A percentile compares a stretch with the other conserved stretches of the same genome.
phyloP scores from a whole-genome alignment of 2,329 filamentous ascomycete genomes.

The Aspergillus sp. region DNA sequence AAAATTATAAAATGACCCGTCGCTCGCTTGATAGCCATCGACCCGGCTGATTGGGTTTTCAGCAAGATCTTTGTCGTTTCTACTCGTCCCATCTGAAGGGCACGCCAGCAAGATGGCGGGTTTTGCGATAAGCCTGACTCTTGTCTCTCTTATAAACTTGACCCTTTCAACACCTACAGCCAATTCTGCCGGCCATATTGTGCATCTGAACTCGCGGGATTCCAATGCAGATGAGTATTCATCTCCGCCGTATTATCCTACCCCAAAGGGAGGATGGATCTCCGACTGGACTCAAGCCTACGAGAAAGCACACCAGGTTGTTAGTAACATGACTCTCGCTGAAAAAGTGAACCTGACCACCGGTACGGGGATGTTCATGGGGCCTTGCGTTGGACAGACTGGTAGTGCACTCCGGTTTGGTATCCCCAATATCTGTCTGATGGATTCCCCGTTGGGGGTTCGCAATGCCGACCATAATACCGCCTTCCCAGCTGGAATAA shows the following conservation, averaged over 20 bases:
- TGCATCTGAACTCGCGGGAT: neutral
- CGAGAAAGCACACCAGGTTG: conserved; percentile 61
- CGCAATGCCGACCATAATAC: conserved; percentile 70
- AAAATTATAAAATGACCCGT: too few species aligned
- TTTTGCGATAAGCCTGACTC: neutral
- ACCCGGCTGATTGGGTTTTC: too few species aligned
- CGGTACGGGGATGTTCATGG: conserved; percentile 69
- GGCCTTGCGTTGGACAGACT: conserved; percentile 70
- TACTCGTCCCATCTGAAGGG: conserved; percentile 8
- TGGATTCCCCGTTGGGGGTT: conserved; percentile 68
- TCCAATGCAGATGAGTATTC: conserved; percentile 14
- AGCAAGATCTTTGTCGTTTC: too few species aligned
- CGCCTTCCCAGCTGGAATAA: conserved; percentile 76
- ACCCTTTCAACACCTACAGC: conserved; percentile 1
- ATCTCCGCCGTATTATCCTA: conserved; percentile 63
- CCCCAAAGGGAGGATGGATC: conserved; percentile 68
- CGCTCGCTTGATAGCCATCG: too few species aligned
- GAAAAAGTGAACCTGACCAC: conserved; percentile 76
- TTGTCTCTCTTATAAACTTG: neutral
- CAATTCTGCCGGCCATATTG: too few species aligned
- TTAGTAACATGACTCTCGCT: conserved; percentile 71
- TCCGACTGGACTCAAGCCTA: conserved; percentile 67
- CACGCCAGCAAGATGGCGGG: neutral
- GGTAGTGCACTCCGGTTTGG: conserved; percentile 66
- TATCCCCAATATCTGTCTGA: conserved; percentile 66